Base-by-base conservation (phyloP, 495 filamentous ascomycete species). In the Letharia columbiana region DNA sequence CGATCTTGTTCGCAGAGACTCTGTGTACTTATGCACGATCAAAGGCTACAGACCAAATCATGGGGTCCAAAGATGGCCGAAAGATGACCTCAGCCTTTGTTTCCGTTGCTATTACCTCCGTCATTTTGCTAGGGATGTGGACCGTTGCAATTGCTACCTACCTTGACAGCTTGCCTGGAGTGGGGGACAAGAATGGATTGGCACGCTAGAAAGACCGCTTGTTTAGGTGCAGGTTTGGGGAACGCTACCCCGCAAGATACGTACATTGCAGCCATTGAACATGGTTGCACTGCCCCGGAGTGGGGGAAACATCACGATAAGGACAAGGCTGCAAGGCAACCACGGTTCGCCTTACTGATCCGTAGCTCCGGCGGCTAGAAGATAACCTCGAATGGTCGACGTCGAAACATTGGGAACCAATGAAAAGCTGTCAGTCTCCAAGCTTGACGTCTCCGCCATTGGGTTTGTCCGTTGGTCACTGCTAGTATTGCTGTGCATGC, bases 281-380 rank as follows among this genome's bases (percentile, higher is more conserved):
- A 20, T 7, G 4, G 1, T 7, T 33, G 44, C 54, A 49, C 41
- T 47, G 63, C 63, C 63, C 44, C 42, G 31, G 5, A 39, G 44
- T 17, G 18, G 42, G 31, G 33, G 23, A 20, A 49, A 60, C 0
- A 20, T 41, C 31, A 31, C 13, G 42, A 37, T 47, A 18, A 13
- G 37, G 42, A 47, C 56, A 60, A 65, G 56, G 63, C 63, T 65
- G 63, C 44, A 50, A 65, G 63, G 54, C 54, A 50, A 28, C 42
- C 10, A 47, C 42, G 15, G 18, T 60, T 7, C n/a, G n/a, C 63
- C 10, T 35, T 1, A 23, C 33, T 12, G 33, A 40, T 33, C 17
- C 40, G 4, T 37, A 39, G 61, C 33, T 45, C 33, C 54, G 39
- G 42, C 54, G 63, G 15, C 31, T 65, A 59, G 15, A 52, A 40